These are phyloP conservation scores for Xylaria digitata DNA, from an alignment of 2,329 filamentous ascomycete genomes.

Conservation along the genomic window DNA sequence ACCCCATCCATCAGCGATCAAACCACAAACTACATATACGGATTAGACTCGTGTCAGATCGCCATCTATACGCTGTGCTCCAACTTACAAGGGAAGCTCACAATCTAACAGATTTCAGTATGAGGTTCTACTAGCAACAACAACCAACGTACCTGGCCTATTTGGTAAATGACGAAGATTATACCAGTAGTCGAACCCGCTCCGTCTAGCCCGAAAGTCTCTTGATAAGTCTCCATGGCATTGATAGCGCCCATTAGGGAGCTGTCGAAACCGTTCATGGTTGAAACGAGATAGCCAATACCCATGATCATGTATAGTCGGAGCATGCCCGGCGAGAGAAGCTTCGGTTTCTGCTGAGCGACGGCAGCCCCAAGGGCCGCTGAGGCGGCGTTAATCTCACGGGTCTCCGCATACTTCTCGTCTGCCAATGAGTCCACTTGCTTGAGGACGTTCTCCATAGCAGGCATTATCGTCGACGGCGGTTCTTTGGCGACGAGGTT, in stretches of 20 bases:
- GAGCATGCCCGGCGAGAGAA: constrained; percentile 52
- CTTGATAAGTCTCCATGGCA: constrained; percentile 62
- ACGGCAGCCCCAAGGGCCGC: constrained; percentile 52
- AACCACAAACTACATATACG: constrained; percentile 54
- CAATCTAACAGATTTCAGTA: constrained; percentile 49
- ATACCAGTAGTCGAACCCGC: constrained; percentile 60
- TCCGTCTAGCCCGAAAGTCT: constrained; percentile 60
- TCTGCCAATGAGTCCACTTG: constrained; percentile 38
- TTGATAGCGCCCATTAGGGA: constrained; percentile 65
- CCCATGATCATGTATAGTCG: constrained; percentile 54
- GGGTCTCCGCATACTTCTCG: constrained; percentile 46
- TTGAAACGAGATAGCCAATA: constrained; percentile 57
- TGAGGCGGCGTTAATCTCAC: constrained; percentile 53
- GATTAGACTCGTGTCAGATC: not conserved
- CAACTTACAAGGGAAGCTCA: constrained; percentile 57
- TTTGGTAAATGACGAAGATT: constrained; percentile 61
- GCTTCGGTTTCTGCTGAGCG: constrained; percentile 51
- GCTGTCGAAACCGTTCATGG: constrained; percentile 69
- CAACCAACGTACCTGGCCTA: constrained; percentile 52
- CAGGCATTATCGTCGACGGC: constrained; percentile 33
- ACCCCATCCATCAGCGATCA: constrained; percentile 64
- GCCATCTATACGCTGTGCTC: not conserved
- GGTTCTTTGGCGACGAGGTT: not conserved
- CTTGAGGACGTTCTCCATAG: constrained; percentile 36
- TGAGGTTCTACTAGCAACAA: not conserved